A percentile compares a stretch with the other conserved stretches of the same genome.
phyloP scores from a whole-genome alignment of 331 rosid species.

The Saraca asoca region DNA sequence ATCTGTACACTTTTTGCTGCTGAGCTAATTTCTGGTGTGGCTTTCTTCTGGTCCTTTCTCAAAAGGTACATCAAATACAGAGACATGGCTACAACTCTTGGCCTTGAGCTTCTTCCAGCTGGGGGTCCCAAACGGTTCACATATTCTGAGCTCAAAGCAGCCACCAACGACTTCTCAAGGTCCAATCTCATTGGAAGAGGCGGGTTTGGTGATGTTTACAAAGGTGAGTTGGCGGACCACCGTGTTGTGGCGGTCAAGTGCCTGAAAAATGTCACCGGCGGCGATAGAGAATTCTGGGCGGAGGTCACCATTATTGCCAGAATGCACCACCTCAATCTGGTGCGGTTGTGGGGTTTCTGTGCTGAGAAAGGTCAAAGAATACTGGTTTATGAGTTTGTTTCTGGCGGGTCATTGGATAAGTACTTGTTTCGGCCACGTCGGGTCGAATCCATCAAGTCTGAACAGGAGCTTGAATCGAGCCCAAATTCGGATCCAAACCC shows the following conservation, averaged over 20 bases:
- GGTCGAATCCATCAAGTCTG: neutral
- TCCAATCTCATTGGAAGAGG: conserved; percentile 63
- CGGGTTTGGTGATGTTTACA: conserved; percentile 85
- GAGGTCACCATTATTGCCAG: conserved; percentile 88
- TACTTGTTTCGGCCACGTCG: conserved; percentile 44
- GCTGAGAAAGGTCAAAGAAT: conserved; percentile 84
- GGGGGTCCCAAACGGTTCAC: conserved; percentile 86
- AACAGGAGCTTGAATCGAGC: neutral
- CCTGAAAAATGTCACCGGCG: conserved; percentile 68
- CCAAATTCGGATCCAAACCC: neutral
- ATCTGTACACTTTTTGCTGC: conserved; percentile 70
- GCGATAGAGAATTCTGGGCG: conserved; percentile 85
- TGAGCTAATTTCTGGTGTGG: conserved; percentile 69
- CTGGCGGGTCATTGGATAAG: conserved; percentile 80
- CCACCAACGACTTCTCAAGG: conserved; percentile 72
- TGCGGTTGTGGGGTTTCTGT: conserved; percentile 89
- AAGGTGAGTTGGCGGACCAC: conserved; percentile 74
- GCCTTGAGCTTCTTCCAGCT: conserved; percentile 86
- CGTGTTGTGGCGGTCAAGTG: conserved; percentile 88
- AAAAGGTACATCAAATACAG: conserved; percentile 82
- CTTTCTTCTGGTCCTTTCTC: conserved; percentile 80
- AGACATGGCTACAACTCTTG: conserved; percentile 89
- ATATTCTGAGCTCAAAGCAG: conserved; percentile 71
- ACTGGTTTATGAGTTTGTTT: conserved; percentile 74
- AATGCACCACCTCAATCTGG: conserved; percentile 95